Conservation (phyloP, 805 yeast genomes). For the Isabelozyma pseudorhagii region DNA sequence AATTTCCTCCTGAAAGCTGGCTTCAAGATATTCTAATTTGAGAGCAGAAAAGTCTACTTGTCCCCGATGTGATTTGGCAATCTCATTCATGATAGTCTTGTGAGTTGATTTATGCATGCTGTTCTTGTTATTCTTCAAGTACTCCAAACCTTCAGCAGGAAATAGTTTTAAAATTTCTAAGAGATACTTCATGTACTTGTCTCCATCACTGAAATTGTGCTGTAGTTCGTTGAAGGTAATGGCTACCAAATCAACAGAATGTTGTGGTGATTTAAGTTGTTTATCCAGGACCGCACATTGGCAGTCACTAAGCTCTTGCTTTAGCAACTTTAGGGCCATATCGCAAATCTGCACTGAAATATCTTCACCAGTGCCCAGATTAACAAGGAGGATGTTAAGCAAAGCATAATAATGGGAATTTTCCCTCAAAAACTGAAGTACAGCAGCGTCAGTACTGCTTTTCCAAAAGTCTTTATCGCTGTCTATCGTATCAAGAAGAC, state of each 20-base stretch:
- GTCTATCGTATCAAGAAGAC: neutral
- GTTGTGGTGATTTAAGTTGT: neutral
- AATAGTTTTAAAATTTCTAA: constrained; percentile 28
- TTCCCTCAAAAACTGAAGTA: neutral
- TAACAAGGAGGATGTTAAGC: neutral
- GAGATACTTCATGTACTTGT: constrained; percentile 26
- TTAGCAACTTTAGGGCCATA: neutral
- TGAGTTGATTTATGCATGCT: constrained; percentile 23
- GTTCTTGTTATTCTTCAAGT: constrained; percentile 26
- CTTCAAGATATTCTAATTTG: constrained; percentile 34
- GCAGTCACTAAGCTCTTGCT: neutral
- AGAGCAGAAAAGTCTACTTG: constrained; percentile 23
- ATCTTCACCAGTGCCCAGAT: neutral
- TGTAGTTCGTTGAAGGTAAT: neutral
- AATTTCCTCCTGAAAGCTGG: constrained; percentile 17
- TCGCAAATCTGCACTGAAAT: neutral
- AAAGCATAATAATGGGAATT: neutral
- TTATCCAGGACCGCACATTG: neutral
- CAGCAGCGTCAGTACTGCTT: neutral
- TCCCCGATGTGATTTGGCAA: constrained; percentile 15
- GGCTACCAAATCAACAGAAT: neutral
- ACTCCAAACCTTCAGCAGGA: constrained; percentile 25
- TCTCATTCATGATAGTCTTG: constrained; percentile 26
- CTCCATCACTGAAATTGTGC: constrained; percentile 5
- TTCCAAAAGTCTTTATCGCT: neutral